These are phyloP conservation scores for Golubevia sp. DNA, from an alignment of 1,284 basidiomycete species.

Conservation along the genomic window DNA sequence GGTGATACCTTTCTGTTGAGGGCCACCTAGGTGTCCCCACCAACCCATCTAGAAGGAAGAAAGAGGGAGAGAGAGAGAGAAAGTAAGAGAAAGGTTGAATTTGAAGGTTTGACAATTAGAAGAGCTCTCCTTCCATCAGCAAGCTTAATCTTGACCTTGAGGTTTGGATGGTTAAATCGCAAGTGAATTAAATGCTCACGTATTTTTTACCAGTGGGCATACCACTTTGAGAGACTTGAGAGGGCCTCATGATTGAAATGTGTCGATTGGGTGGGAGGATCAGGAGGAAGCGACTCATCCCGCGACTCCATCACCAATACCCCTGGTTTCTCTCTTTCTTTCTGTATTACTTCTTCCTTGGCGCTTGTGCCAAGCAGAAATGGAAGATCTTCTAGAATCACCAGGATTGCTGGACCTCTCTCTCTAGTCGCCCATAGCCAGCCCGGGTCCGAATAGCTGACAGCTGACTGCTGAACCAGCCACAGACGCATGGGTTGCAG, in stretches of 20 bases:
- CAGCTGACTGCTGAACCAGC: too few relatives aligned
- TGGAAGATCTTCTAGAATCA: too few relatives aligned
- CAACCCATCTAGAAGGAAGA: constrained; percentile 49
- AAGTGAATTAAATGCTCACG: constrained; percentile 31
- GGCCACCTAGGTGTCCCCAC: constrained; percentile 60
- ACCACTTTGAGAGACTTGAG: constrained; percentile 32
- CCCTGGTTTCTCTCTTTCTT: too few relatives aligned
- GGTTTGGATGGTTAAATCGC: not conserved
- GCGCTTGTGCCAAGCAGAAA: too few relatives aligned
- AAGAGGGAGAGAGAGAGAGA: not conserved
- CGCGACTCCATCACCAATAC: too few relatives aligned
- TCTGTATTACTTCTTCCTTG: too few relatives aligned
- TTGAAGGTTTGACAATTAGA: not conserved
- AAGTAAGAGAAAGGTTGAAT: not conserved
- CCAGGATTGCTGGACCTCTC: too few relatives aligned
- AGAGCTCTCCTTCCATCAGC: not conserved
- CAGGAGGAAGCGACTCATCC: too few relatives aligned
- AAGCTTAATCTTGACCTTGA: not conserved
- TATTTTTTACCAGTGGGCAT: constrained; percentile 56
- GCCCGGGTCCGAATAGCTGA: too few relatives aligned
- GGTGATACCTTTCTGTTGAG: constrained; percentile 48
- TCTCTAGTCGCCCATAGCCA: too few relatives aligned
- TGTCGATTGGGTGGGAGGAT: too few relatives aligned
- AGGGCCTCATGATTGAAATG: constrained; percentile 31
- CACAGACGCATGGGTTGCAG: too few relatives aligned